Percentiles rank a stretch among this genome's conserved stretches.
phyloP scores from a whole-genome alignment of 1,284 basidiomycete species.

The Malassezia yamatoensis region DNA sequence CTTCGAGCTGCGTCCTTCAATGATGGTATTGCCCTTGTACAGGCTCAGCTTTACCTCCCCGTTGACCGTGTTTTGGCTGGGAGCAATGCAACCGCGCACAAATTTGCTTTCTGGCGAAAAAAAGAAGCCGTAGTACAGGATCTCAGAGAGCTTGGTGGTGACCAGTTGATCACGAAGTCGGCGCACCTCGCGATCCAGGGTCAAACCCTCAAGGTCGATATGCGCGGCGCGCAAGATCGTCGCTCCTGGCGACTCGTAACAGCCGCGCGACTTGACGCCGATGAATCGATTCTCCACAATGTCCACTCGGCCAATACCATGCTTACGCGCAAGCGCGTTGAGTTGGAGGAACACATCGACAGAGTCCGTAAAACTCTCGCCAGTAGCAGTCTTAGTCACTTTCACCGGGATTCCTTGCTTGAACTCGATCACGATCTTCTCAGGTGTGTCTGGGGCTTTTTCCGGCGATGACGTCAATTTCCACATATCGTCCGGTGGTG shows the following conservation, averaged over 20 bases:
- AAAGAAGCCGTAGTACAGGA: constrained; percentile 87
- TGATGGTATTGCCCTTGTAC: constrained; percentile 91
- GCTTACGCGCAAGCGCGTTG: constrained; percentile 83
- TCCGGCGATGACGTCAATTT: constrained; percentile 82
- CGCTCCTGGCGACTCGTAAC: constrained; percentile 93
- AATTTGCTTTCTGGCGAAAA: constrained; percentile 98
- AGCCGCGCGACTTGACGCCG: constrained; percentile 94
- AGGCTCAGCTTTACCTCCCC: constrained; percentile 79
- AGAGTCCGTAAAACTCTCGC: constrained; percentile 60
- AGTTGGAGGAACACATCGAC: constrained; percentile 89
- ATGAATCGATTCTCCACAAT: constrained; percentile 99
- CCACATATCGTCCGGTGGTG: constrained; percentile 98
- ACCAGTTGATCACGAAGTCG: constrained; percentile 88
- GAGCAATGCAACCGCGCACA: constrained; percentile 59
- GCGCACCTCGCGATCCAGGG: constrained; percentile 91
- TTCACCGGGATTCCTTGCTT: constrained; percentile 61
- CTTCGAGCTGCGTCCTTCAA: constrained; percentile 81
- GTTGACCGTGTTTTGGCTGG: constrained; percentile 91
- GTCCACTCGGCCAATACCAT: constrained; percentile 92
- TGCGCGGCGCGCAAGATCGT: constrained; percentile 92
- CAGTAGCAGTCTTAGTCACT: constrained; percentile 30
- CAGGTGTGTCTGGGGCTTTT: constrained; percentile 68
- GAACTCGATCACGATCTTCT: constrained; percentile 62
- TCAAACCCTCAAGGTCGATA: constrained; percentile 92
- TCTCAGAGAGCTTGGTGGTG: constrained; percentile 76